These are phyloP conservation scores for Stagonosporopsis cucurbitacearum DNA, from an alignment of 2,329 filamentous ascomycete genomes.

Conservation along the genomic window DNA sequence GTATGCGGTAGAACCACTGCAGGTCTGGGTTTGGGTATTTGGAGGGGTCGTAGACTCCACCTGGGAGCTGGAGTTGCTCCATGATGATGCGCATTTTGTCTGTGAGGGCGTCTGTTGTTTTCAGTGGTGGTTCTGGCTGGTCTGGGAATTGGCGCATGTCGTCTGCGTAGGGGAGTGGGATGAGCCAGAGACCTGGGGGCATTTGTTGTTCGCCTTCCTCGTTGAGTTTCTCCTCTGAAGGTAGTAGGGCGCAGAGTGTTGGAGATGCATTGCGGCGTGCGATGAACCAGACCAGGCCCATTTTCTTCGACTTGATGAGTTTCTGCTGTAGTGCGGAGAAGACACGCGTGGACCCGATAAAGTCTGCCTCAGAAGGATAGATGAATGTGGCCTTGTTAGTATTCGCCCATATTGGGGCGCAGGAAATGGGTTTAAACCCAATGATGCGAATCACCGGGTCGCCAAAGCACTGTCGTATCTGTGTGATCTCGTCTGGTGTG, in stretches of 20 bases:
- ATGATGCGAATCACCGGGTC: conserved; percentile 84
- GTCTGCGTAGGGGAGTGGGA: conserved; percentile 86
- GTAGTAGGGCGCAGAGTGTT: conserved; percentile 79
- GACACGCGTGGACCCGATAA: conserved; percentile 87
- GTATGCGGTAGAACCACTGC: conserved; percentile 96
- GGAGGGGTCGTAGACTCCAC: conserved; percentile 79
- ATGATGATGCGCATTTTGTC: conserved; percentile 83
- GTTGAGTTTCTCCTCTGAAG: conserved; percentile 71
- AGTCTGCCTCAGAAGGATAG: conserved; percentile 90
- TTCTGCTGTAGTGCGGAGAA: conserved; percentile 93
- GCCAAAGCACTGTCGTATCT: conserved; percentile 76
- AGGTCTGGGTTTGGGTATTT: conserved; percentile 92
- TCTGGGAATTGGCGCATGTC: conserved; percentile 81
- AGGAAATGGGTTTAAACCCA: conserved; percentile 84
- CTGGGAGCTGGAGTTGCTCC: conserved; percentile 87
- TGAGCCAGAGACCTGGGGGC: conserved; percentile 86
- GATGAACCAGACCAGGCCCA: conserved; percentile 90
- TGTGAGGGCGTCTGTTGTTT: conserved; percentile 70
- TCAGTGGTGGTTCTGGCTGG: conserved; percentile 54
- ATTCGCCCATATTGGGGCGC: conserved; percentile 82
- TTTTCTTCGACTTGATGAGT: conserved; percentile 76
- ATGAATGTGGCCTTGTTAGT: conserved; percentile 88
- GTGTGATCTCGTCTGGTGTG: conserved; percentile 79
- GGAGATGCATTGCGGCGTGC: conserved; percentile 81
- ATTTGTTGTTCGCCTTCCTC: conserved; percentile 71